A percentile compares a stretch with the other conserved stretches of the same genome.
These are phyloP conservation scores for Candida parachauliodes DNA, from an alignment of 805 yeast species.

Conservation along the genomic window DNA sequence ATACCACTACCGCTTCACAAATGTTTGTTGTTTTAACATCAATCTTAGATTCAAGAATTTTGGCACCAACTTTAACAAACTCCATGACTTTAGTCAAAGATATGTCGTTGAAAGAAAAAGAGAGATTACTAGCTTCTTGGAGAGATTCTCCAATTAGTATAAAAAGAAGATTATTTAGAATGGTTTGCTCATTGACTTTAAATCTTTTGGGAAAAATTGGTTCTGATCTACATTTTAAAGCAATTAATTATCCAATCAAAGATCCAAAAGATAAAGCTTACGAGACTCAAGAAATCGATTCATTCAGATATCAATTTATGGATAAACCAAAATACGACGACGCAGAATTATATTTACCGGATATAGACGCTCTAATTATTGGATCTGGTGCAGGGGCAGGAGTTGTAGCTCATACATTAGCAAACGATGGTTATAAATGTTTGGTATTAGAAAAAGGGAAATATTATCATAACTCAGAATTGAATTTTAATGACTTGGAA, in stretches of 20 bases:
- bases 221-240: constrained; percentile 30
- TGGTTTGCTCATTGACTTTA: constrained; percentile 23
- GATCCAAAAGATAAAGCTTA: constrained; percentile 28
- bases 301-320: constrained; percentile 27
- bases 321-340: constrained; percentile 26
- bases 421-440: constrained; percentile 39
- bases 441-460: constrained; percentile 51
- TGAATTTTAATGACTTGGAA: constrained; percentile 32
- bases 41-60: constrained; percentile 26
- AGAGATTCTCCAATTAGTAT: constrained; percentile 34
- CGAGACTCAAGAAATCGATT: constrained; percentile 23
- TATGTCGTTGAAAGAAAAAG: constrained; percentile 32
- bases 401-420: constrained; percentile 46
- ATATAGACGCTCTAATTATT: constrained; percentile 43
- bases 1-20: constrained; percentile 16
- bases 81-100: constrained; percentile 31
- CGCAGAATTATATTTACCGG: constrained; percentile 30
- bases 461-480: constrained; percentile 34
- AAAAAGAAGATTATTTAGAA: constrained; percentile 32
- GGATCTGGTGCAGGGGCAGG: constrained; percentile 57
- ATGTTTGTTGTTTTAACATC: constrained; percentile 22
- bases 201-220: constrained; percentile 24
- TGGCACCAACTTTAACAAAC: constrained; percentile 32
- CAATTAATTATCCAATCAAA: constrained; percentile 36
- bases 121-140: constrained; percentile 34